Evolutionary conservation across 2,329 filamentous ascomycete genomes (phyloP).

Genomic region (Emmonsia crescens): DNA sequence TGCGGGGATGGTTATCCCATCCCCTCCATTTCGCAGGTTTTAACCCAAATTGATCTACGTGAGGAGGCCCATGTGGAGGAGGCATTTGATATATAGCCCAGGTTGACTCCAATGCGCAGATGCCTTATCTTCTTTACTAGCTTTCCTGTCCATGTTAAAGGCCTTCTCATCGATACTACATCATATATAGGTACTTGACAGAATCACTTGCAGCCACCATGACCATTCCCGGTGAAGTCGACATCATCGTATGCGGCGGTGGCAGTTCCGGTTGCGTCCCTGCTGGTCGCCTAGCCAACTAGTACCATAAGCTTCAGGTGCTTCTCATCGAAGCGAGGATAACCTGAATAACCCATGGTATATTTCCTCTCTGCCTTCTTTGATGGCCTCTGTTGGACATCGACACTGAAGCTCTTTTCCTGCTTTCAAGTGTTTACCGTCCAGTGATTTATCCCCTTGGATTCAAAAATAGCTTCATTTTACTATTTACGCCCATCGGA

Average conservation of each 20-base stretch:
- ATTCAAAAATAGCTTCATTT: conserved; percentile 72
- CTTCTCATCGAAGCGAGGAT: conserved; percentile 60
- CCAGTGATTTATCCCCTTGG: conserved; percentile 66
- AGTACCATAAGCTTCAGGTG: conserved; percentile 63
- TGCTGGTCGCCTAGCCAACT: conserved; percentile 51
- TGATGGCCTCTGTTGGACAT: background rate
- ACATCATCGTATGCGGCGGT: conserved; percentile 69
- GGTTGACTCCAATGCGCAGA: background rate
- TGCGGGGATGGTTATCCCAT: background rate
- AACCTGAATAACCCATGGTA: conserved; percentile 65
- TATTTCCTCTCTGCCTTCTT: background rate
- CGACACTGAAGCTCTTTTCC: background rate
- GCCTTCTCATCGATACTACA: background rate
- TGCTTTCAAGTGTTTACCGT: conserved; percentile 51
- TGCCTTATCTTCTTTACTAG: background rate
- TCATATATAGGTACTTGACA: background rate
- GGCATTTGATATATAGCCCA: background rate
- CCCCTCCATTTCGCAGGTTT: background rate
- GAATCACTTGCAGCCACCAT: conserved; percentile 25
- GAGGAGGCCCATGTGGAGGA: background rate
- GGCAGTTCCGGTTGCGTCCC: conserved; percentile 46
- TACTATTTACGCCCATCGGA: conserved; percentile 67
- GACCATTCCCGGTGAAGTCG: conserved; percentile 64
- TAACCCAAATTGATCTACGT: background rate
- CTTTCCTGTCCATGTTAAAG: background rate